Evolutionary conservation across 2,329 filamentous ascomycete species (phyloP), one percentile per base, ranked within the genome.

Genomic region (Phaeosphaeriaceae sp.): DNA sequence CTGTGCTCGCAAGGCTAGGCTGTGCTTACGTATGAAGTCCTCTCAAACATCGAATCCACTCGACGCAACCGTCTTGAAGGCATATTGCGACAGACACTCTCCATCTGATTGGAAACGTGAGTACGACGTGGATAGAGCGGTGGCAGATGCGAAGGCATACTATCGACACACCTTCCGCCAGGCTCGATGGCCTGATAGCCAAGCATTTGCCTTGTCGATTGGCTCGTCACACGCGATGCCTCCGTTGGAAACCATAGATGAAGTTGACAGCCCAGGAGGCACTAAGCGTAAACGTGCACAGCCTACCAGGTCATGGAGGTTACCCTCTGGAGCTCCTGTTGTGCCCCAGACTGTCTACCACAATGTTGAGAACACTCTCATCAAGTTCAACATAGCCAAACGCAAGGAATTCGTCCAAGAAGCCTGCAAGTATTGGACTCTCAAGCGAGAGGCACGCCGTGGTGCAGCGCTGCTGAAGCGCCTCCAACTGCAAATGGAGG

Each of bases 1-100:
- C 4, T 99, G 94, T 71, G 94, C 94, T 18, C 85, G 94, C 46
- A 86, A 90, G 63, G 92, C 92, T 39, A 87, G 87, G 55, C 81
- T 99, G 0, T 97, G 90, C 68, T 79, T 99, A 58, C 93, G 93
- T 75, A 99, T 99, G 94, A 99, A 97, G 76, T 92, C 92, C 42
- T 89, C 85, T 45, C 89, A 93, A 56, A 86, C 86, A 11, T 81
- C 90, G 26, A 88, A 89, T 15, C 85, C 92, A 15, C 85, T 93
- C 55, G 91, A 94, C 52, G 86, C 85, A 48, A 90, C 89, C 66
- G 84, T 92, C 16, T 81, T 97, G 43, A 97, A 97, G 73, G 94
- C 93, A 0, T 96, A 94, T 68, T 99, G 94, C 71, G 91, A 99
- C 74, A 94, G 89, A 75, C 94, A 99, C 74, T 93, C 94, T 38